Percentiles rank a stretch among this genome's conserved stretches.
These are phyloP conservation scores for Medakamo hakoo DNA, from an alignment of 139 green algal genomes.

Conservation along the genomic window DNA sequence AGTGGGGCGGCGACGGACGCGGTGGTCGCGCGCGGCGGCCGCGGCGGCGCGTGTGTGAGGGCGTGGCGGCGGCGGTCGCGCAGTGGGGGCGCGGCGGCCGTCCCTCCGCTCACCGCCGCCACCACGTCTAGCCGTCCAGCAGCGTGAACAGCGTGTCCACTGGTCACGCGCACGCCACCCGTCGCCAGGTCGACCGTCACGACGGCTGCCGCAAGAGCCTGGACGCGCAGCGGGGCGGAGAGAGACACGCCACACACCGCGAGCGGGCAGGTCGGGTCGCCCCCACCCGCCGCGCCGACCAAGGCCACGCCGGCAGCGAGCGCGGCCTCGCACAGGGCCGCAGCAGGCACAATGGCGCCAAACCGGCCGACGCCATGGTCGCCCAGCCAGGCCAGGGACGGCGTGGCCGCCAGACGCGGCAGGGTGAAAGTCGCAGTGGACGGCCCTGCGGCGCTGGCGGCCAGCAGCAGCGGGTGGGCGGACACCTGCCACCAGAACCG, in stretches of 20 bases:
- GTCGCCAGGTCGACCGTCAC: neutral
- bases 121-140: neutral
- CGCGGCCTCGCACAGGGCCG: constrained; percentile 32
- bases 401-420: neutral
- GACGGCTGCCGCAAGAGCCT: neutral
- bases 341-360: constrained; percentile 24
- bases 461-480: constrained; percentile 10
- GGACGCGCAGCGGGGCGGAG: neutral
- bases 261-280: no score
- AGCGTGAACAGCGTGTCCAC: neutral
- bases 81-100: neutral
- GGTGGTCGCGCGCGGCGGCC: neutral
- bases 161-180: neutral
- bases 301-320: neutral
- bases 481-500: constrained; percentile 15
- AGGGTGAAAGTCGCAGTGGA: neutral
- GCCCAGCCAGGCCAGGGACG: constrained; percentile 7
- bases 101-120: neutral
- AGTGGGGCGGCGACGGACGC: neutral
- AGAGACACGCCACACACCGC: neutral
- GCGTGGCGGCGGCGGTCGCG: no score
- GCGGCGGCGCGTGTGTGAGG: neutral
- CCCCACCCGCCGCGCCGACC: neutral
- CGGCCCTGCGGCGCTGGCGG: no score
- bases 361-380: constrained; percentile 8